Evolutionary conservation across 2,329 filamentous ascomycete genomes (phyloP), one percentile per base, ranked within the genome.

Genomic region (Daldinia eschscholtzii): DNA sequence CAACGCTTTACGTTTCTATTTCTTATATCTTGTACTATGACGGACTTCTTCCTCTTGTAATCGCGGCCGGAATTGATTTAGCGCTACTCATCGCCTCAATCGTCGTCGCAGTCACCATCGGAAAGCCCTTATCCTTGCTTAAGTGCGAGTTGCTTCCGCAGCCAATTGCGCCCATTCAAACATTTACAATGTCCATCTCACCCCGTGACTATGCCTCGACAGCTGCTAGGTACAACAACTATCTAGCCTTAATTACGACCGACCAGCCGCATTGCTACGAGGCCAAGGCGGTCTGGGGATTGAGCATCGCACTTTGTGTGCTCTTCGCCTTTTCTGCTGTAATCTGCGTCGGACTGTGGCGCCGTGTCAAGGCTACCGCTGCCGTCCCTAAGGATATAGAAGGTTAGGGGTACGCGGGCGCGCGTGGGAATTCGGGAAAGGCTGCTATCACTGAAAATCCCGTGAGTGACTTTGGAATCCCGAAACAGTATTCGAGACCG

Each of bases 251-350:
- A 80, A 83, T 85, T 23, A 83, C 84, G 61, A 82, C 83, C 3
- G 85, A 84, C 73, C 85, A 84, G 78, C 79, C 86, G 18, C 92
- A 92, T 62, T 98, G 94, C 83, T 89, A 90, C 76, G 90, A 96
- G 83, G 89, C 94, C 79, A 97, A 97, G 85, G 88, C 92, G 15
- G 88, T 96, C 72, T 97, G 94, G 94, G 94, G 93, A 0, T 81
- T 97, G 67, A 88, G 89, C 79, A 94, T 97, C 79, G 90, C 90
- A 4, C 86, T 97, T 57, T 93, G 90, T 79, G 87, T 92, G 48
- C 81, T 93, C 39, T 93, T 92, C 75, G 85, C 88, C 68, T 85
- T 92, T 67, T 91, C 89, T 1, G 81, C 84, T 52, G 80, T 91
- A 57, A 84, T 87, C 52, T 86, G 84, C 33, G 80, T 83, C 62